Evolutionary conservation across 805 yeast species (phyloP), one percentile per base, ranked within the genome.

Genomic region (Zygoascus flipseniorum): DNA sequence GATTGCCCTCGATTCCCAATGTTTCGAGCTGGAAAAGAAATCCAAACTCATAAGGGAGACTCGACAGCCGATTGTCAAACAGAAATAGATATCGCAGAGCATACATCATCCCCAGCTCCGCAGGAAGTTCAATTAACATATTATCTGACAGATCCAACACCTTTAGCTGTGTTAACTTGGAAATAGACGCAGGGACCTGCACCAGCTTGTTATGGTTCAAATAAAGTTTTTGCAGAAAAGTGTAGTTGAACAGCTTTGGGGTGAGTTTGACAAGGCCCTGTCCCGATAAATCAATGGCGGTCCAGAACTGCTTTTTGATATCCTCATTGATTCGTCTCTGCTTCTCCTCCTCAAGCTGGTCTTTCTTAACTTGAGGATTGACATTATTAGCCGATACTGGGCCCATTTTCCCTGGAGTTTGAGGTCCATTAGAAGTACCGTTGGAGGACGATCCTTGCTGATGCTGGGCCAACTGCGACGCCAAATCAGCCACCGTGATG

Each of bases 1-100:
- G 87, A 66, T 93, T 93, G 1, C 99, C 99, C 69, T 92, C 97
- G 46, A 92, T 76, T 37, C 99, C 99, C 50, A 93, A 71, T 65
- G 92, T 85, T 60, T 87, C 85, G 58, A 93, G 76, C 61, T 88
- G 92, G 66, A 81, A 85, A 55, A 95, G 73, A 61, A 82, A 84
- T 28, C 98, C 97, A 68, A 93, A 82, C 65, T 86, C 93, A 68
- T 72, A 76, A 1, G 99, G 99, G 57, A 93, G 72, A 0, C 80
- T 77, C 51, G 76, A 73, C 58, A 93, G 73, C 66, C 83, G 79
- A 70, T 93, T 93, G 69, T 93, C 97, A 71, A 93, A 92, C 52
- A 89, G 75, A 63, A 89, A 89, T 49, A 93, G 74, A 66, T 84
- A 90, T 61, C 87, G 80, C 68, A 93, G 76, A 62, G 83, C 83